These are phyloP conservation scores for Vicia villosa DNA, from an alignment of 306 rosid genomes.

Conservation along the genomic window DNA sequence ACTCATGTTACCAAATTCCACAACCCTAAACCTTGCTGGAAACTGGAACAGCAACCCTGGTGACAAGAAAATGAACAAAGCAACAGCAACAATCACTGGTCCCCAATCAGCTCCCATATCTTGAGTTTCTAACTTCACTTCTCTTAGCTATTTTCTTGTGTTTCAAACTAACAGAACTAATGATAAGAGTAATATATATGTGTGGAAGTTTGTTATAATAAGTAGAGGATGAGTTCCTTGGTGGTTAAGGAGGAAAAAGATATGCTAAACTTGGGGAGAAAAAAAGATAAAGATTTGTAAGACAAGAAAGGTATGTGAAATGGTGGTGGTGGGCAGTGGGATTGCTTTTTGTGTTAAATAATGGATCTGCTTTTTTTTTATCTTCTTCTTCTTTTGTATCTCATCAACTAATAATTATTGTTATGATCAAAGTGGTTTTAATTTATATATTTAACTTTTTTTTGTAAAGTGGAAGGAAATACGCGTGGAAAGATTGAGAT, in stretches of 20 bases:
- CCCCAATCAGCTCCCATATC: slow-evolving; percentile 92
- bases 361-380: slow-evolving; percentile 38
- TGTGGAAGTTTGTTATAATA: slow-evolving; percentile 37
- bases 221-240: slow-evolving; percentile 59
- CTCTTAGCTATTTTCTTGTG: slow-evolving; percentile 1
- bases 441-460: no score
- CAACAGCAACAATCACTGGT: no score
- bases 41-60: slow-evolving; percentile 92
- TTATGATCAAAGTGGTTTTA: no score
- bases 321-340: slow-evolving; percentile 43
- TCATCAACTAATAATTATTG: no score
- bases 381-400: background rate
- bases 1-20: slow-evolving; percentile 94
- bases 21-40: slow-evolving; percentile 70
- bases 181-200: no score
- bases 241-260: slow-evolving; percentile 67
- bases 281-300: slow-evolving; percentile 44
- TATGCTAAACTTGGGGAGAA: slow-evolving; percentile 73
- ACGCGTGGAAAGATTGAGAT: no score
- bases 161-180: slow-evolving; percentile 13
- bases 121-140: background rate
- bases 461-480: no score
- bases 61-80: slow-evolving; percentile 79
- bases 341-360: slow-evolving; percentile 56
- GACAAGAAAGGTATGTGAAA: slow-evolving; percentile 66